phyloP scores from a whole-genome alignment of 31 red algal species.

The Pterothamnion heteromorphum region DNA sequence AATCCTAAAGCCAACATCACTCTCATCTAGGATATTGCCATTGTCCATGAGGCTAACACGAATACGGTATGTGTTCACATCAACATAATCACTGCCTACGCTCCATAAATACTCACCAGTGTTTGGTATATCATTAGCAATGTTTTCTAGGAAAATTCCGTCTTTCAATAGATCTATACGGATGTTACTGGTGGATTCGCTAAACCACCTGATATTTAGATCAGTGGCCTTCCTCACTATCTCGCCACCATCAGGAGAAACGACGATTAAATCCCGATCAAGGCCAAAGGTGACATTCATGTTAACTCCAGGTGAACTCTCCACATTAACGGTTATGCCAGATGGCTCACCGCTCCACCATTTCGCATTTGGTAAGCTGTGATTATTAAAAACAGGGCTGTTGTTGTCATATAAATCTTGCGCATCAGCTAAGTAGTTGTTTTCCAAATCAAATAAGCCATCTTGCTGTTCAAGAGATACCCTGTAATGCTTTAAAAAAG shows the following conservation, averaged over 20 bases:
- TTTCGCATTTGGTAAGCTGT: not conserved
- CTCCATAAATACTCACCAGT: not conserved
- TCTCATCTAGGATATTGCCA: too few relatives aligned
- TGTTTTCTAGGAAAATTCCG: not conserved
- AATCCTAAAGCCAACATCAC: too few relatives aligned
- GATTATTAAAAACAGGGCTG: not conserved
- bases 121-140: not conserved
- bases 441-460: not conserved
- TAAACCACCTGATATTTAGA: not conserved
- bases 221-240: not conserved
- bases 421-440: not conserved
- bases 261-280: not conserved
- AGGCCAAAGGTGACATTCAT: not conserved
- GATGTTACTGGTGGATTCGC: not conserved
- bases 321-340: not conserved
- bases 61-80: too few relatives aligned
- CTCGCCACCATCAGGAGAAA: not conserved
- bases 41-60: too few relatives aligned
- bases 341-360: not conserved
- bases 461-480: constrained; percentile 2
- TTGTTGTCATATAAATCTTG: not conserved
- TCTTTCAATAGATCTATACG: not conserved
- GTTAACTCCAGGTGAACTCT: not conserved
- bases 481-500: not conserved
- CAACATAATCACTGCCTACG: constrained; percentile 1